Evolutionary conservation across 805 yeast species (phyloP), one percentile per base, ranked within the genome.

Genomic region (Suhomyces faveliae): DNA sequence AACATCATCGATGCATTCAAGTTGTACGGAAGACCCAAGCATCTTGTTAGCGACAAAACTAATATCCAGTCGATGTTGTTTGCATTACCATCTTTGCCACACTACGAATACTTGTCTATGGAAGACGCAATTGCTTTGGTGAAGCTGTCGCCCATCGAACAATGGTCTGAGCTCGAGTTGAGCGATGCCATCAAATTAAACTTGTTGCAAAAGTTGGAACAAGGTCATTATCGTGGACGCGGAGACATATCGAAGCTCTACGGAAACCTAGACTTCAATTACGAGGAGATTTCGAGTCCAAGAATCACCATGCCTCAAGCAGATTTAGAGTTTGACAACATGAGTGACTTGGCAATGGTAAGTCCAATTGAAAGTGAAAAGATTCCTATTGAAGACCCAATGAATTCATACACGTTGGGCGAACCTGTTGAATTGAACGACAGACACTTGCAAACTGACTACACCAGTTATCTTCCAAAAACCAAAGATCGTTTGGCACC

Each of bases 21-120:
- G 58, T 63, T 87, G 41, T 87, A 87, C 58, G 95, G 95, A 7
- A 74, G 94, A 54, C 94, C 95, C 1, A 70, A 75, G 46, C 81
- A 85, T 50, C 76, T 89, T 55, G 83, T 78, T 57, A 88, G 94
- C 17, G 87, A 87, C 63, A 89, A 87, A 64, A 60, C 72, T 1
- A 87, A 89, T 55, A 62, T 76, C 40, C 67, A 77, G 27, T 85
- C 92, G 12, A 69, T 89, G 60, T 73, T 89, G 27, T 87, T 85
- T 68, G 92, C 85, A 0, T 71, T 87, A 50, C 95, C 95, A 4
- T 79, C 83, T 19, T 72, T 87, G 57, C 95, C 95, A 3, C 81
- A 77, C 49, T 80, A 82, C 25, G 79, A 81, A 55, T 83, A 84
- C 51, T 58, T 87, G 51, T 58, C 72, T 2, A 51, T 52, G 12